Conservation (phyloP, 768 basidiomycete species). For the Lentinula sp. region DNA sequence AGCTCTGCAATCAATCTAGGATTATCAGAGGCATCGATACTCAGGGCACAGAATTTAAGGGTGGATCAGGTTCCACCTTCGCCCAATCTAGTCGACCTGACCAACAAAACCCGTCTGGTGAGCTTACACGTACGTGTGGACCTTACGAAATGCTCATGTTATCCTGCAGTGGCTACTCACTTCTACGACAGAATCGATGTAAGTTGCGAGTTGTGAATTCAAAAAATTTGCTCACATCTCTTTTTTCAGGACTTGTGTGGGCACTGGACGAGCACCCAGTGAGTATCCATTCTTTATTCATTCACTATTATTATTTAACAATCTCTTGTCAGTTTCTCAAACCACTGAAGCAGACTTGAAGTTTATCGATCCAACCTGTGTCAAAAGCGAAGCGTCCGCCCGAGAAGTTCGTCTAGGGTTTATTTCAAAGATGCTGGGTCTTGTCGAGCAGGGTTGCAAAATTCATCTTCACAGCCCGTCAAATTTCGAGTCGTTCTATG, state of each 20-base stretch:
- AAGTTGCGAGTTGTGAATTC: slow-evolving; percentile 8
- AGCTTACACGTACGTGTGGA: slow-evolving; percentile 4
- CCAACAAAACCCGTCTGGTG: slow-evolving; percentile 31
- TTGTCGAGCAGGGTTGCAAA: slow-evolving; percentile 23
- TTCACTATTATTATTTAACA: not conserved
- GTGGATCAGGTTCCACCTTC: slow-evolving; percentile 18
- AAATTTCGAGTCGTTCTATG: slow-evolving; percentile 25
- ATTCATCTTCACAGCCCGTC: slow-evolving; percentile 20
- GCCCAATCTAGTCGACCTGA: slow-evolving; percentile 25
- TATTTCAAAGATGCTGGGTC: slow-evolving; percentile 25
- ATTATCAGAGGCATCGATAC: slow-evolving; percentile 28
- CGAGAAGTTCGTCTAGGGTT: slow-evolving; percentile 33
- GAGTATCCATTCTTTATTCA: not conserved
- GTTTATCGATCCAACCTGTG: slow-evolving; percentile 20
- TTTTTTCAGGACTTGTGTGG: slow-evolving; percentile 29
- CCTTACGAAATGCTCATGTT: slow-evolving; percentile 2
- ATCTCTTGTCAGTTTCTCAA: slow-evolving; percentile 18
- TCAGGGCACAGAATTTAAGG: slow-evolving; percentile 20
- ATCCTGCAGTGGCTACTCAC: slow-evolving; percentile 31
- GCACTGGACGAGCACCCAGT: slow-evolving; percentile 31
- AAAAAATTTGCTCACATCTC: too few relatives aligned
- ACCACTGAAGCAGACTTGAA: slow-evolving; percentile 23
- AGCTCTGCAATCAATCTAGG: slow-evolving; percentile 41
- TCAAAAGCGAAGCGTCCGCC: slow-evolving; percentile 9
- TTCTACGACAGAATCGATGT: slow-evolving; percentile 34